Base-by-base conservation (phyloP, 2,329 filamentous ascomycete species). In the Nemania sp. region DNA sequence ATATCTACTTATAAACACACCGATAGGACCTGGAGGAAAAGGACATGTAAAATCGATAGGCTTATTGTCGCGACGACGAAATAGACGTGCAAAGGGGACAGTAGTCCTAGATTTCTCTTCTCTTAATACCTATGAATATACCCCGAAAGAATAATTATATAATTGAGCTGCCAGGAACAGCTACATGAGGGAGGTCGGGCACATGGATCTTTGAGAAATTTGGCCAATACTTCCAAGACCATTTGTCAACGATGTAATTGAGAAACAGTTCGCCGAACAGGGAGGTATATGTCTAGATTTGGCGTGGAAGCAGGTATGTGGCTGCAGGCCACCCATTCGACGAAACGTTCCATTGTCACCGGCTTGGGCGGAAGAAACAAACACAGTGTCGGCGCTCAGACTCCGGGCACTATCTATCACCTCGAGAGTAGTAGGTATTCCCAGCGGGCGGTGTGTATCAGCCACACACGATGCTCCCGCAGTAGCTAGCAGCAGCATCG, bases 381-480 rank as follows among this genome's bases (percentile, higher is more conserved):
- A 62, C 68, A 70, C 68, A 63, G 68, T 70, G 65, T 56, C 45
- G 54, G 18, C 22, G 43, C 35, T 22, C 29, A 35, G 29, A 35
- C 24, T 43, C 45, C 35, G 52, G 60, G 54, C 52, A 32, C 61
- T 20, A 57, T 59, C 61, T 20, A 57, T 59, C 35, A 38, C 54
- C 59, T 56, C 57, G n/a, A 49, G 55, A 53, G 56, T 35, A 20
- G 41, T 65, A 26, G 45, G 26, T 35, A 54, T 60, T 51, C 38
- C 27, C 24, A 43, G 66, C 45, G 43, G 54, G 59, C 64, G 64
- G 61, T 67, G 67, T 67, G 61, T 67, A 65, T 67, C 67, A 70
- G 67, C 64, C 61, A 67, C 67, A 67, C 63, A 51, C 62, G 47
- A 51, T 67, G 56, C 61, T 56, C 27, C 52, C 35, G 45, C 53